Evolutionary conservation across 1,284 basidiomycete genomes (phyloP).

Genomic region (Thelephora terrestris): DNA sequence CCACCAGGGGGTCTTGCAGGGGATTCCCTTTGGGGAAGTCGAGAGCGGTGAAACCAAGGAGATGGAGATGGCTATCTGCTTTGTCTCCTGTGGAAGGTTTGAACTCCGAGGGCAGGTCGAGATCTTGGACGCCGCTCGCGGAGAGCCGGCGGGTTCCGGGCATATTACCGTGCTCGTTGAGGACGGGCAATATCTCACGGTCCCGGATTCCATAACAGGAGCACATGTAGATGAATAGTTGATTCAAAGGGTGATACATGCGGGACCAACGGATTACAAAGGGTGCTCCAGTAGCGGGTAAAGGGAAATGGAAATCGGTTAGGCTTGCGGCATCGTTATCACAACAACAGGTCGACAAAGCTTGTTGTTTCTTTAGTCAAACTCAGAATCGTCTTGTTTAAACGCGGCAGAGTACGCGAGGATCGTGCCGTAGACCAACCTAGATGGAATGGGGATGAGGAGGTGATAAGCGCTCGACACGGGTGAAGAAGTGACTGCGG

Average conservation of each 20-base stretch:
- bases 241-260: too few species aligned
- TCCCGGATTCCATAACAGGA: too few species aligned
- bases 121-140: constrained; percentile 12
- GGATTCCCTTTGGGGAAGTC: constrained; percentile 50
- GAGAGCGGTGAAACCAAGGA: constrained; percentile 40
- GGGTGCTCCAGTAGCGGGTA: too few species aligned
- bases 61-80: constrained; percentile 55
- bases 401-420: constrained; percentile 81
- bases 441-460: constrained; percentile 18
- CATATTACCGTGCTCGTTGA: constrained; percentile 5
- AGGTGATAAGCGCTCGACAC: neutral
- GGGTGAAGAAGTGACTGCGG: neutral
- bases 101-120: constrained; percentile 53
- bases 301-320: too few species aligned
- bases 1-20: constrained; percentile 54
- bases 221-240: too few species aligned
- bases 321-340: neutral
- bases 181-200: constrained; percentile 4
- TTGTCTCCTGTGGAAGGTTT: constrained; percentile 67
- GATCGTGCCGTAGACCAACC: constrained; percentile 92
- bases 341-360: neutral
- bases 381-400: constrained; percentile 66
- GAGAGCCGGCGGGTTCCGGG: constrained; percentile 7
- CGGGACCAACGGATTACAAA: too few species aligned
- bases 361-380: constrained; percentile 32